Percentiles rank a stretch among this genome's conserved stretches.
phyloP scores from a whole-genome alignment of 768 basidiomycete genomes.

The Pilatotrama ljubarskyi region DNA sequence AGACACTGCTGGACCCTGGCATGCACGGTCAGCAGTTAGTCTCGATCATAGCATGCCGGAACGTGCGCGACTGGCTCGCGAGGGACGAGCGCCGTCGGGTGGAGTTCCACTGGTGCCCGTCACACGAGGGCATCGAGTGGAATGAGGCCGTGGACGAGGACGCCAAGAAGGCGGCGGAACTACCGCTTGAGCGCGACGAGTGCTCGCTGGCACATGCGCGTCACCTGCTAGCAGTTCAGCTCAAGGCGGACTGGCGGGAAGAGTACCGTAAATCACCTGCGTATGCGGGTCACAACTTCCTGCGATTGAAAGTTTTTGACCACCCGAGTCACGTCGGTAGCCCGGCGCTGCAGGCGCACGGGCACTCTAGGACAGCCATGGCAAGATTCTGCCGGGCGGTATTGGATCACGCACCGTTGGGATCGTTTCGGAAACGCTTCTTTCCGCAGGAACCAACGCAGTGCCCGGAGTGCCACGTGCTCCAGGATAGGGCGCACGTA shows the following conservation, averaged over 20 bases:
- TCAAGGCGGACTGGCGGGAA: too few relatives aligned
- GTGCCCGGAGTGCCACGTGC: background rate
- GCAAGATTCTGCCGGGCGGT: constrained; percentile 5
- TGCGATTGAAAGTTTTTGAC: too few relatives aligned
- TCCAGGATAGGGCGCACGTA: constrained; percentile 6
- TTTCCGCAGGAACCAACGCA: background rate
- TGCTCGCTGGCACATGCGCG: constrained; percentile 5
- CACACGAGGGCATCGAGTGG: background rate
- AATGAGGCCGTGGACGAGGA: background rate
- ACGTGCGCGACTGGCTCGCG: constrained; percentile 1
- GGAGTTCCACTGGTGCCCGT: constrained; percentile 5
- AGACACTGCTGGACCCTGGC: background rate
- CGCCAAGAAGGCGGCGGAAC: background rate
- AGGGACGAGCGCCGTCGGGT: background rate
- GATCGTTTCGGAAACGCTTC: background rate
- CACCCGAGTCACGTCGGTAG: too few relatives aligned
- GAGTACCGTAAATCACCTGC: too few relatives aligned
- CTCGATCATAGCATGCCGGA: background rate
- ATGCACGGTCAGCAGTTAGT: constrained; percentile 2
- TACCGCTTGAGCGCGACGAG: background rate
- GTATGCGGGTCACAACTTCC: too few relatives aligned
- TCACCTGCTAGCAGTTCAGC: background rate
- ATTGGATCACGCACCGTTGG: background rate
- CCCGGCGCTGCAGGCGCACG: background rate
- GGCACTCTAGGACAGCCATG: constrained; percentile 3